Evolutionary conservation across 495 filamentous ascomycete species (phyloP).

Genomic region (Talaromyces trachyspermus): DNA sequence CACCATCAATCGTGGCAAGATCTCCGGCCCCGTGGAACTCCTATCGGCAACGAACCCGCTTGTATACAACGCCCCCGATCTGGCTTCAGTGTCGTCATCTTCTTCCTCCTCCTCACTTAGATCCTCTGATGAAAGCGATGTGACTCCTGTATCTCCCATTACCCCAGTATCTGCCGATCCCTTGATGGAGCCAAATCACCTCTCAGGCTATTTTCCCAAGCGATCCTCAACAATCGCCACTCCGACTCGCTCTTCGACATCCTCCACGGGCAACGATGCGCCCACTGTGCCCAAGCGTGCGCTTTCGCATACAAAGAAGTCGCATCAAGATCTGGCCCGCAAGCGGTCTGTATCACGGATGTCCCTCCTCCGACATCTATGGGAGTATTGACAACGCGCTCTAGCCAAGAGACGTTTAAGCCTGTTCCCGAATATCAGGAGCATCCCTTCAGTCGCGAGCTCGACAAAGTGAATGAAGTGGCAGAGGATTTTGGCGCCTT

Average conservation of each 20-base stretch:
- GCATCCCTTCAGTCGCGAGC: conserved; percentile 45
- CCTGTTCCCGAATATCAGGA: conserved; percentile 18
- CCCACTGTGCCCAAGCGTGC: conserved; percentile 68
- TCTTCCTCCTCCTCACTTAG: conserved; percentile 49
- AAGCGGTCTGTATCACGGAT: conserved; percentile 56
- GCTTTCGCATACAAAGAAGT: conserved; percentile 77
- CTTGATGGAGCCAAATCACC: conserved; percentile 64
- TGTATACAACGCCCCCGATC: conserved; percentile 83
- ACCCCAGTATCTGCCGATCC: conserved; percentile 66
- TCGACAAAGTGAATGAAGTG: conserved; percentile 53
- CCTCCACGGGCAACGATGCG: conserved; percentile 41
- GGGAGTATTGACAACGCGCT: conserved; percentile 28
- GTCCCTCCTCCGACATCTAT: conserved; percentile 30
- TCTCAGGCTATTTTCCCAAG: conserved; percentile 71
- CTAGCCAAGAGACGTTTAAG: conserved; percentile 37
- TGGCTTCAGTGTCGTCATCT: conserved; percentile 45
- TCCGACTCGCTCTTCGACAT: conserved; percentile 35
- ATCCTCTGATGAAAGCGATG: conserved; percentile 57
- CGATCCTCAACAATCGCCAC: conserved; percentile 36
- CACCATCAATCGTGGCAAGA: conserved; percentile 53
- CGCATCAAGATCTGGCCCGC: conserved; percentile 57
- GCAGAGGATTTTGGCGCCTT: conserved; percentile 74
- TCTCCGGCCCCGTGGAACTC: conserved; percentile 80
- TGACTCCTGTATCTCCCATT: conserved; percentile 47
- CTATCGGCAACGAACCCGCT: conserved; percentile 95